Conservation (phyloP, 257 asterid species). For the Paraleonurus japonicus region DNA sequence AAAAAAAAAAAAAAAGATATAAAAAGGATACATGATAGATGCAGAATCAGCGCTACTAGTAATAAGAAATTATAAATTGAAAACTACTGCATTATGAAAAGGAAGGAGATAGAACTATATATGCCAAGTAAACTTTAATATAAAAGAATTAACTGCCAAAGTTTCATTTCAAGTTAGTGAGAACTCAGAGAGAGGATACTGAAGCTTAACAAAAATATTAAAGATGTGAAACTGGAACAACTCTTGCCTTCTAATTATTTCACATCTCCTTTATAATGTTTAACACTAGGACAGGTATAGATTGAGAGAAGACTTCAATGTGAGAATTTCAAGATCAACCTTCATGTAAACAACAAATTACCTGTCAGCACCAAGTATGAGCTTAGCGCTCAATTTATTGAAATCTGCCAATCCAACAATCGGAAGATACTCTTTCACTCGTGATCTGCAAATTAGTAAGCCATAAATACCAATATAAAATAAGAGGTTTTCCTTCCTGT, state of each 20-base stretch:
- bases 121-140: not conserved
- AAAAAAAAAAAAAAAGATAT: not conserved
- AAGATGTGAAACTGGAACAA: not conserved
- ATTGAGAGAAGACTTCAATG: not conserved
- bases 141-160: not conserved
- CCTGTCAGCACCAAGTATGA: constrained; percentile 94
- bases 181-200: not conserved
- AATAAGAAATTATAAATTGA: not conserved
- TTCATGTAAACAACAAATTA: constrained; percentile 19
- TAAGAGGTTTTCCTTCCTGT: too few species aligned
- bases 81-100: not conserved
- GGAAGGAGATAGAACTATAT: not conserved
- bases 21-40: not conserved
- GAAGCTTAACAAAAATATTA: not conserved
- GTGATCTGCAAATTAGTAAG: constrained; percentile 52
- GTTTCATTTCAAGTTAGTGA: not conserved
- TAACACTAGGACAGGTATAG: not conserved
- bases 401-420: constrained; percentile 88
- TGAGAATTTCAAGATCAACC: not conserved
- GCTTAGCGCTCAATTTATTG: constrained; percentile 89
- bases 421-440: constrained; percentile 90
- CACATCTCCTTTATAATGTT: constrained; percentile 1
- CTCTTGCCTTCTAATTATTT: not conserved
- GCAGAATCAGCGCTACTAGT: not conserved
- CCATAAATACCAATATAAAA: constrained; percentile 15